Evolutionary conservation across 2,329 filamentous ascomycete species (phyloP), one percentile per base, ranked within the genome.

Genomic region (Keithomyces neogunnii): DNA sequence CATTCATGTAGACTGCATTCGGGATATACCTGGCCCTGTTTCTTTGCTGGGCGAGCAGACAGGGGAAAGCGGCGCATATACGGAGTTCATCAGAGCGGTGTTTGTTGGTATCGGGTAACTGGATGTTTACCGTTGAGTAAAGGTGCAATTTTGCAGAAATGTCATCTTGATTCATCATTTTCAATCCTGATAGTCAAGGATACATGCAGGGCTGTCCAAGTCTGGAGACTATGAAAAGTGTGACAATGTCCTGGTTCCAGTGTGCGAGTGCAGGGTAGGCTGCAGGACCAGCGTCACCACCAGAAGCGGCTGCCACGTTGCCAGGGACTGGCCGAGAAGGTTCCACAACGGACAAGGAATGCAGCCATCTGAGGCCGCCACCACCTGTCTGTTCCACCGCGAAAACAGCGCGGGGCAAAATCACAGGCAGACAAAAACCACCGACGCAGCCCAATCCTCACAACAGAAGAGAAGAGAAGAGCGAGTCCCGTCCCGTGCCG

Each of bases 271-370:
- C 19, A 19, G 19, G 19, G 19, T 19, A 19, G 19, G 19, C 19
- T 19, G 19, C 19, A 19, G 19, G 19, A 19, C 19, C 4, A n/a
- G 36, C 36, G 36, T 5, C 36, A 38, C 3, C 11, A 10, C 36
- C 36, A 38, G 4, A 38, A 38, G 36, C 36, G 36, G 36, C 36
- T 38, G 36, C 36, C 36, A 38, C 36, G 36, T 5, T 19, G 19
- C 19, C 19, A 19, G 19, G 45, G 35, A 36, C 35, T 28, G 47
- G 11, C 29, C 19, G 45, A 44, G 52, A 49, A 51, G 50, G 47
- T 49, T 52, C 50, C 50, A 52, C 50, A 46, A 52, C 10, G 6
- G 33, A 19, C 19, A 19, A 19, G 19, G 19, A 19, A 19, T 19
- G 19, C 19, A 19, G 19, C 9, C 36, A 13, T 38, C 19, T 10